Evolutionary conservation across 2,329 filamentous ascomycete species (phyloP).

Genomic region (Seiridium unicorne): DNA sequence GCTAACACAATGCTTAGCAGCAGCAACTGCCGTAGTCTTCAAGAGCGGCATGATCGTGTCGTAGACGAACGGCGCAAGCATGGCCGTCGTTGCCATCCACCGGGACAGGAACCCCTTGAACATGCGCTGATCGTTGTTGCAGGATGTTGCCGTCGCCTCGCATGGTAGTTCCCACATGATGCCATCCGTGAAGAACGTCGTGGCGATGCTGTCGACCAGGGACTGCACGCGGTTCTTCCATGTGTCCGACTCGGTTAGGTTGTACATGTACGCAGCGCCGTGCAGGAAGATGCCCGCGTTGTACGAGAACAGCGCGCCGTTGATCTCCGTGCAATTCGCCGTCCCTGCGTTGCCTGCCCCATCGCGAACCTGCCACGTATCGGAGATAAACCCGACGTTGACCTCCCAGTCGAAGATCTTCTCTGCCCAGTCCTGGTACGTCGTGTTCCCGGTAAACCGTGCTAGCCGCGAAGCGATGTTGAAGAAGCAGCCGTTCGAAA

Average conservation of each 20-base stretch:
- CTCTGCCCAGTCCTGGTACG: constrained; percentile 74
- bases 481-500: constrained; percentile 70
- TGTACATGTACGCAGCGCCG: constrained; percentile 36
- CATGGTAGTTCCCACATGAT: constrained; percentile 60
- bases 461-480: constrained; percentile 72
- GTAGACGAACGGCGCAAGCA: constrained; percentile 21
- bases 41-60: constrained; percentile 22
- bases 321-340: constrained; percentile 25
- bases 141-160: constrained; percentile 33
- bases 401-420: constrained; percentile 67
- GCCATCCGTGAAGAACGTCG: constrained; percentile 43
- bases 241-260: constrained; percentile 33
- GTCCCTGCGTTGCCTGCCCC: constrained; percentile 39
- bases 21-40: constrained; percentile 36
- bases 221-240: constrained; percentile 46
- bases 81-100: constrained; percentile 39
- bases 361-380: constrained; percentile 55
- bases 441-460: constrained; percentile 74
- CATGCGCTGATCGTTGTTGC: constrained; percentile 32
- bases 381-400: constrained; percentile 53
- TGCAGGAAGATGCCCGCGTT: constrained; percentile 31
- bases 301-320: constrained; percentile 27
- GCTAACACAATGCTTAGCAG: constrained; percentile 22
- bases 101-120: constrained; percentile 45
- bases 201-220: constrained; percentile 36